These are phyloP conservation scores for Ophiosphaerella korrae DNA, from an alignment of 2,329 filamentous ascomycete species.

Conservation along the genomic window DNA sequence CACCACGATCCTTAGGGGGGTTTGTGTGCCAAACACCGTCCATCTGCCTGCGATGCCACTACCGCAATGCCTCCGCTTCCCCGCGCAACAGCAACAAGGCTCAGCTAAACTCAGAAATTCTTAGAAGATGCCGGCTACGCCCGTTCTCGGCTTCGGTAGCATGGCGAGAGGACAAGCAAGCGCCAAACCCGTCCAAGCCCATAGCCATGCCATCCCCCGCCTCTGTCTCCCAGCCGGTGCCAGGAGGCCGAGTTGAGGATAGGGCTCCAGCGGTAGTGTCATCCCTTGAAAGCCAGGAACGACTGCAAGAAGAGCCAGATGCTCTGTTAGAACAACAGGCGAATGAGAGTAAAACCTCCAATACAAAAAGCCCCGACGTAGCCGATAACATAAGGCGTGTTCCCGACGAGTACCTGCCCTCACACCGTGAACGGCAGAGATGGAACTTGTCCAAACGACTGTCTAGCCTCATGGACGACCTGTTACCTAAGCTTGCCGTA, in stretches of 20 bases:
- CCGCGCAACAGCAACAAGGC: slow-evolving; percentile 6
- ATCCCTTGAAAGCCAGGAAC: slow-evolving; percentile 21
- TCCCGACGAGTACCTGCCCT: slow-evolving; percentile 55
- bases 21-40: slow-evolving; percentile 19
- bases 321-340: slow-evolving; percentile 13
- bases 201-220: slow-evolving; percentile 30
- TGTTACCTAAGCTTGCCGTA: slow-evolving; percentile 82
- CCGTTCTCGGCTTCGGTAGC: slow-evolving; percentile 26
- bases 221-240: slow-evolving; percentile 11
- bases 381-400: slow-evolving; percentile 39
- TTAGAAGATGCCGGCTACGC: slow-evolving; percentile 11
- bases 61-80: slow-evolving; percentile 29
- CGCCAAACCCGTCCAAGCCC: slow-evolving; percentile 15
- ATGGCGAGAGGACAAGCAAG: slow-evolving; percentile 27
- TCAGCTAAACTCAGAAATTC: slow-evolving; percentile 5
- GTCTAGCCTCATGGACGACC: slow-evolving; percentile 79
- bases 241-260: slow-evolving; percentile 5
- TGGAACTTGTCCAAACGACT: slow-evolving; percentile 66
- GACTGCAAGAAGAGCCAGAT: slow-evolving; percentile 19
- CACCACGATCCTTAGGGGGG: slow-evolving; percentile 14
- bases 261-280: slow-evolving; percentile 11
- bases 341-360: background rate
- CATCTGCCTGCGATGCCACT: slow-evolving; percentile 38
- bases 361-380: slow-evolving; percentile 3
- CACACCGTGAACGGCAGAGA: slow-evolving; percentile 58